Percentiles rank a stretch among this genome's conserved stretches.
Conservation (phyloP, 306 rosid species). For the Cyclanthera cordifolia region DNA sequence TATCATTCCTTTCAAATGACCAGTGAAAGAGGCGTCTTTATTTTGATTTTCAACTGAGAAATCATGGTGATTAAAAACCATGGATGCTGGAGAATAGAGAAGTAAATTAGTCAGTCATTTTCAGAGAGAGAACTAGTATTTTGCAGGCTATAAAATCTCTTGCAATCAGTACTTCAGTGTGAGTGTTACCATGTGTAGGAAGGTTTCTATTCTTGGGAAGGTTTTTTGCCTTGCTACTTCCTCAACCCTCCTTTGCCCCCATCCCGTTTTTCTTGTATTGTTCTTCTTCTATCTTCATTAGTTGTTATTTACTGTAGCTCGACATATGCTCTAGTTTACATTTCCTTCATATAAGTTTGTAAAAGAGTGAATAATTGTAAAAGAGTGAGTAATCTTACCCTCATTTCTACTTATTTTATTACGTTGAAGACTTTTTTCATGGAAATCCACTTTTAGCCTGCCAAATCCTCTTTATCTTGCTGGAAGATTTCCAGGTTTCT, state of each 20-base stretch:
- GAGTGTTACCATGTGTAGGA: not conserved
- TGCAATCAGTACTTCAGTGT: not conserved
- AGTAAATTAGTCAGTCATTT: not conserved
- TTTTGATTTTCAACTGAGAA: slow-evolving; percentile 7
- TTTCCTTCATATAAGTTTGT: not conserved
- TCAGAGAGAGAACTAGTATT: not conserved
- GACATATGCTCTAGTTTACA: not conserved
- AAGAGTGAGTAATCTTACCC: not conserved
- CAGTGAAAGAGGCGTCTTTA: not conserved
- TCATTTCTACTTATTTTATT: not conserved
- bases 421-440: not conserved
- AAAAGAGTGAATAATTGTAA: not conserved
- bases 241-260: not conserved
- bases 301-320: not conserved
- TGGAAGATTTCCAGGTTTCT: not conserved
- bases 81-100: not conserved
- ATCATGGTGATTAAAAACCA: not conserved
- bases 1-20: not conserved
- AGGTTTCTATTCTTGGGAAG: not conserved
- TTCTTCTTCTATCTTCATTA: not conserved
- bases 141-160: not conserved
- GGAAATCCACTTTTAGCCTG: not conserved
- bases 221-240: not conserved
- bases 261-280: not conserved
- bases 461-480: not conserved